Conservation (phyloP, 2,329 filamentous ascomycete genomes). For the Pestalotiopsis sp. region DNA sequence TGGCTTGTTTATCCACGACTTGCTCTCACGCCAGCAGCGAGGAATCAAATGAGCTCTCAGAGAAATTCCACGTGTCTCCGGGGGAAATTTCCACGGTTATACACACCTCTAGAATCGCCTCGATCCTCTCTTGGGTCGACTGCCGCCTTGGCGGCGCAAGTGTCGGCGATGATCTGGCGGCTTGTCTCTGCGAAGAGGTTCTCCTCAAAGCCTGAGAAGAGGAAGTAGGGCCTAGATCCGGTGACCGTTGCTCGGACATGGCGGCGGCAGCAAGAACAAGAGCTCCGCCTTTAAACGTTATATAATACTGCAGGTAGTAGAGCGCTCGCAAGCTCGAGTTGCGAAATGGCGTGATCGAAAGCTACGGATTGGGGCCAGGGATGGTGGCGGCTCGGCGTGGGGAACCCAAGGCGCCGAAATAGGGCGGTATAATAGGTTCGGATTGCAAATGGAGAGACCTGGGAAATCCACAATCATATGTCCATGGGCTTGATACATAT, state of each 20-base stretch:
- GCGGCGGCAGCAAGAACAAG: neutral
- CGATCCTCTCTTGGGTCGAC: conserved; percentile 43
- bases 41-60: neutral
- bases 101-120: conserved; percentile 50
- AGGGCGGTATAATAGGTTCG: no score
- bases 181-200: conserved; percentile 20
- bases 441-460: neutral
- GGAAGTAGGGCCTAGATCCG: neutral
- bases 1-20: no score
- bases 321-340: neutral
- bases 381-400: neutral
- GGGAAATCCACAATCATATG: neutral
- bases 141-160: conserved; percentile 21
- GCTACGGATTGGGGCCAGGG: neutral
- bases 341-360: neutral
- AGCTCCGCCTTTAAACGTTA: neutral
- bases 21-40: neutral
- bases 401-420: neutral
- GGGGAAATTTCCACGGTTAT: neutral
- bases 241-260: conserved; percentile 4
- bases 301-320: neutral
- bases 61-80: no score
- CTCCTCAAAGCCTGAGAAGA: conserved; percentile 15
- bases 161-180: conserved; percentile 14
- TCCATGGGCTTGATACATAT: no score